Percentiles rank a stretch among this genome's conserved stretches.
These are phyloP conservation scores for Phytophthora pistaciae DNA, from an alignment of 352 stramenopile genomes.

Conservation along the genomic window DNA sequence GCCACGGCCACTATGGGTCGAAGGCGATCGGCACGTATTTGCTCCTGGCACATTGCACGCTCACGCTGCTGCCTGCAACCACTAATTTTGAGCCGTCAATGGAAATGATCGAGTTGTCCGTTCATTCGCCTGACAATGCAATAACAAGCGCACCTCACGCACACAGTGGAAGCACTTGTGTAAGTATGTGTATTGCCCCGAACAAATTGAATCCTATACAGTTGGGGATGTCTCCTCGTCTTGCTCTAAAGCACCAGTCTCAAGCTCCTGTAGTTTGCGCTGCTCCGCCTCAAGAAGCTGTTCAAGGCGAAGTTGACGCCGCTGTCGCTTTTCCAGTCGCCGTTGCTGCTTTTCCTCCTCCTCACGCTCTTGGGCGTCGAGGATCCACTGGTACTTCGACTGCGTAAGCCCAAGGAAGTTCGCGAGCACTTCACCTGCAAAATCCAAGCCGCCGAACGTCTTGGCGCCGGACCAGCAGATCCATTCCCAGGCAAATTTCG, in stretches of 20 bases:
- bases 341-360: slow-evolving; percentile 68
- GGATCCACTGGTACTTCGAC: slow-evolving; percentile 88
- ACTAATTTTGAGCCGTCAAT: background rate
- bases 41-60: background rate
- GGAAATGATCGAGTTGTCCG: background rate
- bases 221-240: slow-evolving; percentile 11
- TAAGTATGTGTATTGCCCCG: background rate
- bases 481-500: slow-evolving; percentile 63
- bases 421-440: slow-evolving; percentile 81
- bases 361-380: slow-evolving; percentile 79
- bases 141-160: background rate
- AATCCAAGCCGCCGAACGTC: slow-evolving; percentile 78
- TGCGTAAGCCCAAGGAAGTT: slow-evolving; percentile 86
- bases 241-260: slow-evolving; percentile 36
- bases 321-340: slow-evolving; percentile 66
- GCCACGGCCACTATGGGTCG: too few relatives aligned
- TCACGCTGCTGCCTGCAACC: background rate
- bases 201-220: slow-evolving; percentile 1
- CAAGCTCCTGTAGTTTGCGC: slow-evolving; percentile 71
- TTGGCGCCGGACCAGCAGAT: slow-evolving; percentile 71
- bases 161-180: background rate
- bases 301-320: slow-evolving; percentile 69
- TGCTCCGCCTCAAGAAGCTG: slow-evolving; percentile 77
- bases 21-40: background rate
- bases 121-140: background rate